Evolutionary conservation across 2,329 filamentous ascomycete genomes (phyloP).

Genomic region (Alternaria angustiovoidea): DNA sequence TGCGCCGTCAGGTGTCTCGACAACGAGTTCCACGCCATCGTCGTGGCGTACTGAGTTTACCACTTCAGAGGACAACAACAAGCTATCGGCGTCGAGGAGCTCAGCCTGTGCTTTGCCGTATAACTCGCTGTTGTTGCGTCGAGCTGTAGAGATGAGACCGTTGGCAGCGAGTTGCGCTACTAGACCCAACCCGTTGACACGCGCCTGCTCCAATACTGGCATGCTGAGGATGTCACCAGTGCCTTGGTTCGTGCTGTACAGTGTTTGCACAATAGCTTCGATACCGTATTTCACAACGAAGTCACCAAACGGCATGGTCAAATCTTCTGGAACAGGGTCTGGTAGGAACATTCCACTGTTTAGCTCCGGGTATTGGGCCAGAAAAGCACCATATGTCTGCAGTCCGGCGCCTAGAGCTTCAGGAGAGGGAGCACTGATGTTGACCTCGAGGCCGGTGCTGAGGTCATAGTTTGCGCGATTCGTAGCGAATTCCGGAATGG

Average conservation of each 20-base stretch:
- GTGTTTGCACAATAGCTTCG: constrained; percentile 36
- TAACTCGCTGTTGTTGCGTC: constrained; percentile 11
- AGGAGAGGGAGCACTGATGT: constrained; percentile 1
- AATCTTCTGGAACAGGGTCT: constrained; percentile 55
- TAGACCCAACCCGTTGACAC: constrained; percentile 8
- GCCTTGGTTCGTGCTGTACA: neutral
- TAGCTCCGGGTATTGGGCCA: neutral
- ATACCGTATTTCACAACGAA: constrained; percentile 61
- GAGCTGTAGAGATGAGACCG: constrained; percentile 11
- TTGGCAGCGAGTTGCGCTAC: neutral
- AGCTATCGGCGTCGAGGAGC: constrained; percentile 11
- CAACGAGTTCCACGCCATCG: neutral
- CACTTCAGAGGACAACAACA: constrained; percentile 20
- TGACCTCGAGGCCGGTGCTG: constrained; percentile 28
- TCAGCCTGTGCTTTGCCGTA: constrained; percentile 15
- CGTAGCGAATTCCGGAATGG: neutral
- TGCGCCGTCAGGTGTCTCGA: constrained; percentile 24
- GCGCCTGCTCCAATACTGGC: constrained; percentile 48
- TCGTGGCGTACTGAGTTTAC: neutral
- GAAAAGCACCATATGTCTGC: neutral
- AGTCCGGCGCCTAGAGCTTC: constrained; percentile 1
- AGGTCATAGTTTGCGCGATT: constrained; percentile 37
- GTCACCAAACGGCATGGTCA: constrained; percentile 58
- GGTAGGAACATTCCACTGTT: constrained; percentile 56
- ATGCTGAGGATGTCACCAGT: constrained; percentile 52